Evolutionary conservation across 1,284 basidiomycete genomes (phyloP).

Genomic region (Mycena citricolor): DNA sequence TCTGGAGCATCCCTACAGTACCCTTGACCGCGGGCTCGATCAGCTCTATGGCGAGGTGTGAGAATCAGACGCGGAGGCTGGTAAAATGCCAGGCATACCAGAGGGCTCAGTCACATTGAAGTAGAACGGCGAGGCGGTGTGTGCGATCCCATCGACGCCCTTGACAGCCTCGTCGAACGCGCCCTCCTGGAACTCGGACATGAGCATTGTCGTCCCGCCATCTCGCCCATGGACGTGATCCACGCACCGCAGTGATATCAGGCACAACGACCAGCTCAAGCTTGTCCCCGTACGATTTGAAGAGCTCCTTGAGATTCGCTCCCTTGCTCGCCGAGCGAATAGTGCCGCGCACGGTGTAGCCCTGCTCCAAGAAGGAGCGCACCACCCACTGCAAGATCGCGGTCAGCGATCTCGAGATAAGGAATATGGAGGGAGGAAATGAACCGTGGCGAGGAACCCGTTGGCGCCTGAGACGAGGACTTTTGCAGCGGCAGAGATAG

Average conservation of each 20-base stretch:
- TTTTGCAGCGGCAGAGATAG: too few relatives aligned
- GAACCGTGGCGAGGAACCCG: slow-evolving; percentile 34
- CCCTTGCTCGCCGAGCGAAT: slow-evolving; percentile 42
- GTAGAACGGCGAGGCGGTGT: slow-evolving; percentile 50
- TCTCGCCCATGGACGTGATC: not conserved
- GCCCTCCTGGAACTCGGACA: slow-evolving; percentile 38
- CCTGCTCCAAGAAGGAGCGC: slow-evolving; percentile 39
- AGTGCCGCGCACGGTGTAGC: slow-evolving; percentile 40
- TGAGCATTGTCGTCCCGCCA: not conserved
- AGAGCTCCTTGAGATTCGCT: slow-evolving; percentile 38
- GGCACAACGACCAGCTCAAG: slow-evolving; percentile 46
- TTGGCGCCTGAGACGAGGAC: slow-evolving; percentile 42
- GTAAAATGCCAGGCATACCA: slow-evolving; percentile 27
- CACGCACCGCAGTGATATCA: slow-evolving; percentile 45
- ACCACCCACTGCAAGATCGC: slow-evolving; percentile 32
- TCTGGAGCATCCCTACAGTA: slow-evolving; percentile 40
- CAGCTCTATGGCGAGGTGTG: slow-evolving; percentile 28
- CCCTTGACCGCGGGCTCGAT: slow-evolving; percentile 44
- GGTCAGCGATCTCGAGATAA: not conserved
- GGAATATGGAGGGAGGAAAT: not conserved
- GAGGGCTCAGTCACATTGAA: slow-evolving; percentile 38
- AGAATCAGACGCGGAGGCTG: not conserved
- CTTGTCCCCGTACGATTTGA: slow-evolving; percentile 39
- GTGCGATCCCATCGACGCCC: slow-evolving; percentile 56
- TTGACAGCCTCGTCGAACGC: slow-evolving; percentile 68